Percentiles rank a stretch among this genome's conserved stretches.
phyloP scores from a whole-genome alignment of 2,329 filamentous ascomycete genomes.

The Ophiosphaerella korrae region DNA sequence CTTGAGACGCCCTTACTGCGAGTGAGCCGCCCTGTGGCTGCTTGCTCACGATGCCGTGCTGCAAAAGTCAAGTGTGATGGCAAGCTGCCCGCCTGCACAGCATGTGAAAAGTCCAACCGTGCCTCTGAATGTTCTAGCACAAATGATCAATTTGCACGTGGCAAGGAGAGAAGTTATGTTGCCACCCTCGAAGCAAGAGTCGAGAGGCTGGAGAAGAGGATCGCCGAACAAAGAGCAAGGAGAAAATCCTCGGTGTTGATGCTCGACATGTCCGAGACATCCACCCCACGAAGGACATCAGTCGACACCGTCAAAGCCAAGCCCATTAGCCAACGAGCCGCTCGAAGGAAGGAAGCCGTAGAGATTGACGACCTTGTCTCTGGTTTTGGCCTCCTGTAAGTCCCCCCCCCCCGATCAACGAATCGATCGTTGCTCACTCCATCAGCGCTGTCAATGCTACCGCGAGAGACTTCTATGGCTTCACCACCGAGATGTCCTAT shows the following conservation, averaged over 20 bases:
- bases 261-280: conserved; percentile 60
- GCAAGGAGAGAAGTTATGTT: conserved; percentile 96
- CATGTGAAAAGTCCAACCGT: conserved; percentile 89
- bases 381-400: conserved; percentile 88
- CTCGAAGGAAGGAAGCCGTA: conserved; percentile 70
- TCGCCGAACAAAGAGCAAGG: conserved; percentile 68
- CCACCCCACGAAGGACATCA: conserved; percentile 57
- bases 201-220: conserved; percentile 81
- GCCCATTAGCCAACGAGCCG: conserved; percentile 47
- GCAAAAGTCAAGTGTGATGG: conserved; percentile 99
- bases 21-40: conserved; percentile 78
- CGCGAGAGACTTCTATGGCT: conserved; percentile 89
- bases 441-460: conserved; percentile 88
- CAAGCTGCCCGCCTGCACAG: conserved; percentile 91
- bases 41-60: conserved; percentile 80
- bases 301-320: conserved; percentile 42
- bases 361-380: conserved; percentile 92
- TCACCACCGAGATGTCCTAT: conserved; percentile 88
- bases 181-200: conserved; percentile 90
- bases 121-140: conserved; percentile 88
- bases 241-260: conserved; percentile 73
- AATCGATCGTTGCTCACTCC: conserved; percentile 9
- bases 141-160: conserved; percentile 93
- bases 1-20: conserved; percentile 65
- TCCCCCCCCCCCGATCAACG: conserved; percentile 16